Conservation (phyloP, 2,329 filamentous ascomycete species). For the Phialophora verrucosa region DNA sequence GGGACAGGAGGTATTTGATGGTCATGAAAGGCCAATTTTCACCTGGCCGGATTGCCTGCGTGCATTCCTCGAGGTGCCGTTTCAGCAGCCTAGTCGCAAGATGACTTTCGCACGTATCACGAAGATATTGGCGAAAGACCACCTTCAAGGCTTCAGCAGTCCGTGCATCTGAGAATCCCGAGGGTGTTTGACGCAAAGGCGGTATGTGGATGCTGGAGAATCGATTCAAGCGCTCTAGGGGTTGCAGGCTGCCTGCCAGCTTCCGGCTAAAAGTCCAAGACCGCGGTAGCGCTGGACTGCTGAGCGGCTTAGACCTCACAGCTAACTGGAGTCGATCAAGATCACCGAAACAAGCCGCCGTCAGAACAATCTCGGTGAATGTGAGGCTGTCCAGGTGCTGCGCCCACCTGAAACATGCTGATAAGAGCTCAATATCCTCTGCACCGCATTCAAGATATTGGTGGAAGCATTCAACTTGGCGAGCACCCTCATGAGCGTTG, state of each 20-base stretch:
- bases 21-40: conserved; percentile 16
- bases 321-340: conserved; percentile 4
- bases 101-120: conserved; percentile 2
- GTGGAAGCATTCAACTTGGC: conserved; percentile 18
- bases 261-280: background rate
- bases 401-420: conserved; percentile 14
- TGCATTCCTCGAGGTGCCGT: conserved; percentile 18
- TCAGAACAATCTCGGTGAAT: conserved; percentile 17
- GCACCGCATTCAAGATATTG: conserved; percentile 14
- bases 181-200: background rate
- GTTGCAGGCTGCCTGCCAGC: background rate
- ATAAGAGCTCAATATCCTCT: conserved; percentile 11
- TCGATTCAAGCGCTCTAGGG: background rate
- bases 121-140: conserved; percentile 9
- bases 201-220: conserved; percentile 8
- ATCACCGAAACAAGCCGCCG: conserved; percentile 17
- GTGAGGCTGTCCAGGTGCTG: background rate
- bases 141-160: conserved; percentile 4
- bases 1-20: conserved; percentile 14
- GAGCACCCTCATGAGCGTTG: conserved; percentile 3
- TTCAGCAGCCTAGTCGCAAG: conserved; percentile 18
- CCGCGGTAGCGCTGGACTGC: background rate
- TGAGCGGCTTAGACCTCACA: conserved; percentile 10
- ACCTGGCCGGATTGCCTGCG: conserved; percentile 1
- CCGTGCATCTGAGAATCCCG: conserved; percentile 10